Conservation (phyloP, 2,329 filamentous ascomycete genomes). For the Pestalotiopsis sp. region DNA sequence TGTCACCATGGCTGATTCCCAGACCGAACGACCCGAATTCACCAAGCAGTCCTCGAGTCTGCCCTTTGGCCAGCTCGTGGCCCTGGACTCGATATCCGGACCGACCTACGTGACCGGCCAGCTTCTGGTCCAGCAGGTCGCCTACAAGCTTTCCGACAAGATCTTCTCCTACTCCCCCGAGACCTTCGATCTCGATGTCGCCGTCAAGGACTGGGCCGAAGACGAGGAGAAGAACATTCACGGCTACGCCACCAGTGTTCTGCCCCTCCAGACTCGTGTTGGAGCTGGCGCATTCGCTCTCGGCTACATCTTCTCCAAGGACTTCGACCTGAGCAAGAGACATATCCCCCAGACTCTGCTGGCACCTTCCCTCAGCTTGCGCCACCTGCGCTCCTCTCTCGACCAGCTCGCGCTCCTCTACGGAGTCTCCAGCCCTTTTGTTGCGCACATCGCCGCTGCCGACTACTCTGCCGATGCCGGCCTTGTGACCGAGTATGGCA, state of each 20-base stretch:
- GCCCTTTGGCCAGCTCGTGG: slow-evolving; percentile 58
- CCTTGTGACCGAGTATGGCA: slow-evolving; percentile 85
- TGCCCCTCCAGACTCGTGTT: slow-evolving; percentile 81
- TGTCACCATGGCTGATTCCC: slow-evolving; percentile 31
- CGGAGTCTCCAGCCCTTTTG: slow-evolving; percentile 87
- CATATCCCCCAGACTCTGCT: slow-evolving; percentile 90
- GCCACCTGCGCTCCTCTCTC: slow-evolving; percentile 78
- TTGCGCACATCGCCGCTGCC: slow-evolving; percentile 87
- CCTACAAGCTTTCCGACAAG: slow-evolving; percentile 94
- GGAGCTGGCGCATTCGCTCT: slow-evolving; percentile 91
- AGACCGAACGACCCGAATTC: slow-evolving; percentile 34
- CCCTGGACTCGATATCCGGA: slow-evolving; percentile 69
- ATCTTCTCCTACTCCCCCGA: slow-evolving; percentile 96
- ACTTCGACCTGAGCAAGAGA: slow-evolving; percentile 90
- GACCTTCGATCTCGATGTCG: slow-evolving; percentile 86
- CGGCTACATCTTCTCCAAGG: slow-evolving; percentile 96
- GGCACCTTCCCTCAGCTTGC: slow-evolving; percentile 81
- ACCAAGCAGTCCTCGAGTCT: slow-evolving; percentile 53
- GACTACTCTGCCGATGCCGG: slow-evolving; percentile 75
- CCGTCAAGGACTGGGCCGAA: slow-evolving; percentile 76
- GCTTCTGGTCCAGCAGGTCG: slow-evolving; percentile 91
- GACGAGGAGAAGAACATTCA: slow-evolving; percentile 76
- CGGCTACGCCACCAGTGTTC: slow-evolving; percentile 76
- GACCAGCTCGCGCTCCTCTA: slow-evolving; percentile 93
- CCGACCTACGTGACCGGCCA: slow-evolving; percentile 94